These are phyloP conservation scores for Tetrahymena borealis DNA, from an alignment of 73 alveolate species.

Conservation along the genomic window DNA sequence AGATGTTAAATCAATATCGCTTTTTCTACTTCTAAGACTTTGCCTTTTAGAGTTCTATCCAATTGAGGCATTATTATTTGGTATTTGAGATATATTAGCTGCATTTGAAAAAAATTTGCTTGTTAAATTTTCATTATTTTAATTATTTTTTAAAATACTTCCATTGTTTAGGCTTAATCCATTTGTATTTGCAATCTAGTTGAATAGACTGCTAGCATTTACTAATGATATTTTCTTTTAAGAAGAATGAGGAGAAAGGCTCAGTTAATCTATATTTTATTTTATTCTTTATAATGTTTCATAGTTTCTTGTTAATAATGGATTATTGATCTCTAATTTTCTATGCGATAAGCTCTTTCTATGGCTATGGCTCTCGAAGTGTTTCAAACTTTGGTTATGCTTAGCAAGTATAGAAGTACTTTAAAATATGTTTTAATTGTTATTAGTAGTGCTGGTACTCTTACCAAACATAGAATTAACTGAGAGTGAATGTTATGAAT, in stretches of 20 bases:
- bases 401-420: not conserved
- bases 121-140: too few relatives aligned
- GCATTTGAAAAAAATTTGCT: not conserved
- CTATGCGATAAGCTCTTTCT: not conserved
- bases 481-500: not conserved
- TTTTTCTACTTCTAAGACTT: not conserved
- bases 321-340: not conserved
- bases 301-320: not conserved
- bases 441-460: not conserved
- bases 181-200: not conserved
- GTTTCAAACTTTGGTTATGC: not conserved
- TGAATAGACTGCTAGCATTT: not conserved
- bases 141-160: too few relatives aligned
- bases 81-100: not conserved
- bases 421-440: not conserved
- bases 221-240: not conserved
- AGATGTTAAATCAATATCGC: not conserved
- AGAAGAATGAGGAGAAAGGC: not conserved
- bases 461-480: not conserved
- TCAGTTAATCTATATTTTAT: not conserved
- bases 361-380: not conserved
- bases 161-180: not conserved
- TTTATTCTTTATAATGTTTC: not conserved
- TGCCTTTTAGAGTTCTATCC: not conserved
- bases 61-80: not conserved